Conservation (phyloP, 768 basidiomycete genomes). For the Myochromella boudieri region DNA sequence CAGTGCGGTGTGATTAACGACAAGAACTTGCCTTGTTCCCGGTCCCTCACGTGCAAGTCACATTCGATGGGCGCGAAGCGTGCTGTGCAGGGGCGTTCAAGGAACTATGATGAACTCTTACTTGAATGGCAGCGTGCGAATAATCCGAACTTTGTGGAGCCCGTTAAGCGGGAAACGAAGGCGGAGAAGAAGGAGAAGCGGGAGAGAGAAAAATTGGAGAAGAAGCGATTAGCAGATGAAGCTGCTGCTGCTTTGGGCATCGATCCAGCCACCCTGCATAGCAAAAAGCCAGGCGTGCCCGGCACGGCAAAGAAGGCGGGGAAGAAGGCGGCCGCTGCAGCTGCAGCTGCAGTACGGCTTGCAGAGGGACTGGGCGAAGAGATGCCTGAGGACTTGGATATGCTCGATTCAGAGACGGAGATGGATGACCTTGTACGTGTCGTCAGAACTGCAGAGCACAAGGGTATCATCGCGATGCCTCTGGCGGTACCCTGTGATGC, state of each 20-base stretch:
- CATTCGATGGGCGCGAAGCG: constrained; percentile 98
- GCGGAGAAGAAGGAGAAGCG: constrained; percentile 86
- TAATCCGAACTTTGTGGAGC: constrained; percentile 87
- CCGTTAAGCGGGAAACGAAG: constrained; percentile 83
- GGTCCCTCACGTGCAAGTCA: constrained; percentile 96
- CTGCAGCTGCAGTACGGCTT: constrained; percentile 48
- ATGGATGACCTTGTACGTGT: constrained; percentile 71
- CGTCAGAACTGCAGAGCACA: constrained; percentile 53
- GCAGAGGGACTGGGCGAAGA: constrained; percentile 56
- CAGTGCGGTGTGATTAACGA: constrained; percentile 99
- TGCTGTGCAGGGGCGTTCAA: constrained; percentile 82
- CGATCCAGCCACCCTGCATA: constrained; percentile 45
- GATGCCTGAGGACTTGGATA: constrained; percentile 67
- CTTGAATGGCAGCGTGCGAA: constrained; percentile 89
- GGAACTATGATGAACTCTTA: constrained; percentile 81
- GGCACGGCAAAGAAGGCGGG: constrained; percentile 55
- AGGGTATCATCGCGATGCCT: constrained; percentile 61
- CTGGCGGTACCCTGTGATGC: constrained; percentile 74
- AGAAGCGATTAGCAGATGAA: constrained; percentile 72
- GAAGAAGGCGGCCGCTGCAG: constrained; percentile 60
- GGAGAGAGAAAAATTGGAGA: constrained; percentile 79
- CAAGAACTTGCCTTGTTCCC: constrained; percentile 88
- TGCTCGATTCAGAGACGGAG: constrained; percentile 84
- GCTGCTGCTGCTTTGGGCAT: constrained; percentile 59
- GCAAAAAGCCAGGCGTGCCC: constrained; percentile 42